phyloP scores from a whole-genome alignment of 1,284 basidiomycete species.

The Austroboletus niveus region DNA sequence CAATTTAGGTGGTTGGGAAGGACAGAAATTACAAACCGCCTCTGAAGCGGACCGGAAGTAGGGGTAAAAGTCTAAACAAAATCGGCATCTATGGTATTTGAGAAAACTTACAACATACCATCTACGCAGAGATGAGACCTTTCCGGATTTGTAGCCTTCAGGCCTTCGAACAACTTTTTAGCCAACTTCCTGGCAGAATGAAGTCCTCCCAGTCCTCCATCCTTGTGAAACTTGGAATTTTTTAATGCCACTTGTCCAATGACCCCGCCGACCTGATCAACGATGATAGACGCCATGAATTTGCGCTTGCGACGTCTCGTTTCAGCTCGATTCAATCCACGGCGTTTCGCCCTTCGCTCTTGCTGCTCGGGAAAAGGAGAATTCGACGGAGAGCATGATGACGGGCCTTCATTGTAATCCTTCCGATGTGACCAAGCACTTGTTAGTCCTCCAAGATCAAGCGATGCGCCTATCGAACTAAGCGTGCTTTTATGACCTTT shows the following conservation, averaged over 20 bases:
- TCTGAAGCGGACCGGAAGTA: slow-evolving; percentile 74
- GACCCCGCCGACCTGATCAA: slow-evolving; percentile 68
- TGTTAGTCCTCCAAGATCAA: slow-evolving; percentile 29
- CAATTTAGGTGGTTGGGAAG: background rate
- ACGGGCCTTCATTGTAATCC: slow-evolving; percentile 15
- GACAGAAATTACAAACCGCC: slow-evolving; percentile 48
- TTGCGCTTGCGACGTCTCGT: slow-evolving; percentile 46
- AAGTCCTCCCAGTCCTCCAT: slow-evolving; percentile 54
- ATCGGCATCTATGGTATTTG: slow-evolving; percentile 1
- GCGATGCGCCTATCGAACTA: slow-evolving; percentile 30
- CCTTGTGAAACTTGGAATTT: slow-evolving; percentile 58
- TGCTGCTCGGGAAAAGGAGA: slow-evolving; percentile 7
- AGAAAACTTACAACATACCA: slow-evolving; percentile 38
- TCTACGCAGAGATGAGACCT: slow-evolving; percentile 63
- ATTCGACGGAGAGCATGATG: slow-evolving; percentile 4
- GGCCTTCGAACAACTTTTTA: slow-evolving; percentile 67
- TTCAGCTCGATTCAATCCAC: slow-evolving; percentile 27
- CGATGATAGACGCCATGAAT: slow-evolving; percentile 61
- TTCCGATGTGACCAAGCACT: slow-evolving; percentile 28
- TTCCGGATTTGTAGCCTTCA: slow-evolving; percentile 60
- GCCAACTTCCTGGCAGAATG: slow-evolving; percentile 73
- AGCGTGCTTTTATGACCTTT: slow-evolving; percentile 34
- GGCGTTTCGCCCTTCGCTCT: slow-evolving; percentile 23
- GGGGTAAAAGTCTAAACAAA: slow-evolving; percentile 61
- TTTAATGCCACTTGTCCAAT: slow-evolving; percentile 73